phyloP scores from a whole-genome alignment of 441 rosid species.

The Populus trichocarpa region DNA sequence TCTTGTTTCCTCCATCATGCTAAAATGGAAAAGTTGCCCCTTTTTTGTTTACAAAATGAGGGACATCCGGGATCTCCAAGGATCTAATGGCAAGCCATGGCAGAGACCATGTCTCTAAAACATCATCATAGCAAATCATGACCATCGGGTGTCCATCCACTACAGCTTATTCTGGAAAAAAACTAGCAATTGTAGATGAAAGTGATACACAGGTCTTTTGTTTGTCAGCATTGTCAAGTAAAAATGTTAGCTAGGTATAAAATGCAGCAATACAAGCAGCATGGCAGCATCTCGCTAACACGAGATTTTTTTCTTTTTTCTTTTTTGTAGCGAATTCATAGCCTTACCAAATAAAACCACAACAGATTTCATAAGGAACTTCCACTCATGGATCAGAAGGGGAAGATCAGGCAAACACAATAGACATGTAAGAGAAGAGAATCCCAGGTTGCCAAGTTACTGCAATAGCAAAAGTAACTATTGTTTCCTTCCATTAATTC shows the following conservation, averaged over 20 bases:
- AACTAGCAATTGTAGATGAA: not conserved
- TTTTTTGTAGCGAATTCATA: not conserved
- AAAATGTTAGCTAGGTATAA: not conserved
- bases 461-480: not conserved
- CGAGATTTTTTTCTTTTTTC: not conserved
- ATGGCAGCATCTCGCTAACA: not conserved
- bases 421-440: slow-evolving; percentile 3
- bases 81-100: too few relatives aligned
- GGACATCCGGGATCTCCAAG: too few relatives aligned
- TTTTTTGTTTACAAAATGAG: not conserved
- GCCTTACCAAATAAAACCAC: not conserved
- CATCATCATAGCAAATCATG: not conserved
- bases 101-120: not conserved
- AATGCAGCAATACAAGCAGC: not conserved
- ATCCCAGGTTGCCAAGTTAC: slow-evolving; percentile 5
- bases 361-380: not conserved
- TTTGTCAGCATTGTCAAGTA: not conserved
- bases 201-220: not conserved
- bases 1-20: too few relatives aligned
- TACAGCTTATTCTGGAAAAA: not conserved
- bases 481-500: slow-evolving; percentile 2
- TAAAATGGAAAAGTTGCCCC: not conserved
- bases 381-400: not conserved
- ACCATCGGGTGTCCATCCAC: not conserved
- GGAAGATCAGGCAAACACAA: not conserved